Base-by-base conservation (phyloP, 2,329 filamentous ascomycete species). In the Ophiostoma pallidulum region DNA sequence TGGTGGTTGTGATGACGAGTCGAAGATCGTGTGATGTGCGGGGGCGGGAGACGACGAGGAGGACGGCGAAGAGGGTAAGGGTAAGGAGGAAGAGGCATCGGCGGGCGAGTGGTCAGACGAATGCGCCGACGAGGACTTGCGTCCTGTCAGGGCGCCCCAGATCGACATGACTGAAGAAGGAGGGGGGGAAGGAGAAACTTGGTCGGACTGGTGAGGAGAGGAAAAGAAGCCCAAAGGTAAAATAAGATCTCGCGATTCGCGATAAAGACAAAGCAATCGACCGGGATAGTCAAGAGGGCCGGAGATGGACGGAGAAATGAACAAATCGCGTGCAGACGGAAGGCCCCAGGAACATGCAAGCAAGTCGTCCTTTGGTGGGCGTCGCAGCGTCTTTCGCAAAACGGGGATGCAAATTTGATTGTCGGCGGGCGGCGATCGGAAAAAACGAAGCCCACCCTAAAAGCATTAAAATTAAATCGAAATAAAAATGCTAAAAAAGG, bases 61-160 rank as follows among this genome's bases (percentile, higher is more conserved):
- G 14, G 47, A 26, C 81, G 37, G 29, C 7, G 71, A 64, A 41
- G 67, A 59, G 45, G 67, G 57, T 10, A n/a, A n/a, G n/a, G 24
- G 24, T 38, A 68, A 61, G 47, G 65, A 57, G 41, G 63, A 57
- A 39, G 35, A 42, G 31, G 41, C 24, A 9, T 47, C 38, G n/a
- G 48, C 29, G 16, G 46, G 14, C 7, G n/a, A n/a, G n/a, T n/a
- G n/a, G n/a, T n/a, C n/a, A n/a, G n/a, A n/a, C n/a, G n/a, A n/a
- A n/a, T n/a, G n/a, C n/a, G n/a, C n/a, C n/a, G 24, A 33, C 13
- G 51, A 22, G 56, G 66, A 74, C 66, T 75, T 78, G 64, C 73
- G 73, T 58, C 75, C 73, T n/a, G 76, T 78, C 58, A 81, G 68
- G 55, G 77, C 70, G 60, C 77, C 75, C 77, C 77, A 81, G 60